A percentile compares a stretch with the other conserved stretches of the same genome.
These are phyloP conservation scores for Rhizophlyctis rosea DNA, from an alignment of 192 early-diverging fungal genomes.

Conservation along the genomic window DNA sequence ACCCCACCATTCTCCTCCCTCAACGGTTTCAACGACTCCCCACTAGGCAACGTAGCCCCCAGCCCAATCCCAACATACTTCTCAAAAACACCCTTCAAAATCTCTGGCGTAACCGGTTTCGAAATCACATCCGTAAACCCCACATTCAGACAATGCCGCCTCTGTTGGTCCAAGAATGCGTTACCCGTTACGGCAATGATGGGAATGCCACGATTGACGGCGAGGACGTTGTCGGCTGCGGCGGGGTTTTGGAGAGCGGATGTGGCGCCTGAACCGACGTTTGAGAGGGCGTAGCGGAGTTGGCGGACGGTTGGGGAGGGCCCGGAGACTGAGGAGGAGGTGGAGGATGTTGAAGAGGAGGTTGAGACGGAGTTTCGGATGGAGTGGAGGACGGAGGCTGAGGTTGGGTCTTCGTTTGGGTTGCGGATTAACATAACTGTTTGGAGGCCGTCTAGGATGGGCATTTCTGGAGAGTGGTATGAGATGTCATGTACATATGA, in stretches of 20 bases:
- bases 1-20: too few species aligned
- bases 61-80: too few species aligned
- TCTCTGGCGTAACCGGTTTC: slow-evolving; percentile 18
- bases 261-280: background rate
- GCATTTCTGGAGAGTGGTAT: too few species aligned
- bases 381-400: slow-evolving; percentile 10
- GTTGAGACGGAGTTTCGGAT: slow-evolving; percentile 1
- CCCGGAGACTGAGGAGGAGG: too few species aligned
- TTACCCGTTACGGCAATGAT: slow-evolving; percentile 25
- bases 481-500: too few species aligned
- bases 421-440: slow-evolving; percentile 19
- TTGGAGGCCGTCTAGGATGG: slow-evolving; percentile 26
- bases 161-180: slow-evolving; percentile 24
- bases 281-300: slow-evolving; percentile 18
- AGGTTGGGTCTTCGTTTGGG: slow-evolving; percentile 9
- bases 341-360: too few species aligned
- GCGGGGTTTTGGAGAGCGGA: too few species aligned
- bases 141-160: slow-evolving; percentile 24
- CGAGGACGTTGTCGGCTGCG: too few species aligned
- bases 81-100: slow-evolving; percentile 12
- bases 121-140: slow-evolving; percentile 20
- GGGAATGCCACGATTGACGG: slow-evolving; percentile 13
- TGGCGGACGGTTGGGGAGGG: slow-evolving; percentile 22
- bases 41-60: too few species aligned
- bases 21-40: too few species aligned